Conservation (phyloP, 495 filamentous ascomycete genomes). For the Penicillium antarcticum region DNA sequence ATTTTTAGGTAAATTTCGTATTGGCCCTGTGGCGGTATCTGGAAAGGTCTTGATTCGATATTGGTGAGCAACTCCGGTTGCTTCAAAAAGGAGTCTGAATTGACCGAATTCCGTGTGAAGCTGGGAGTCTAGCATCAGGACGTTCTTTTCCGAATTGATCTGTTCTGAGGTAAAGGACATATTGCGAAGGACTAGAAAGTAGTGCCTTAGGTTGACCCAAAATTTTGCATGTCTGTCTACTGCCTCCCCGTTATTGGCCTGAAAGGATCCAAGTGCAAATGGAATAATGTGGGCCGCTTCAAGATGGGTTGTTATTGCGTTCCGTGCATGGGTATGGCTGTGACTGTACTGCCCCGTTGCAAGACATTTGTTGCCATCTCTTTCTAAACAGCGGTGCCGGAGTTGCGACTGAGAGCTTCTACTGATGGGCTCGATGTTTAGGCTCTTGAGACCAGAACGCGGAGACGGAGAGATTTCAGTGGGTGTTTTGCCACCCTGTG, state of each 20-base stretch:
- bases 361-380: conserved; percentile 16
- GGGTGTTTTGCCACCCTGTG: conserved; percentile 14
- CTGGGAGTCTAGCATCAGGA: conserved; percentile 5
- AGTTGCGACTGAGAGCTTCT: conserved; percentile 9
- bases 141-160: conserved; percentile 11
- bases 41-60: conserved; percentile 17
- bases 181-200: conserved; percentile 7
- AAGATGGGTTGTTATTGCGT: conserved; percentile 12
- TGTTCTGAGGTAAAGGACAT: conserved; percentile 9
- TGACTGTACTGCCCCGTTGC: conserved; percentile 8
- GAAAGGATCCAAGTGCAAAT: conserved; percentile 11
- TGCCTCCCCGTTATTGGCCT: conserved; percentile 2
- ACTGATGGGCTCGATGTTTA: conserved; percentile 6
- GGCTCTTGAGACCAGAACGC: conserved; percentile 10
- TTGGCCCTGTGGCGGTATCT: not conserved
- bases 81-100: conserved; percentile 12
- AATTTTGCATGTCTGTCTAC: conserved; percentile 7
- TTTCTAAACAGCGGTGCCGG: conserved; percentile 9
- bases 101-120: conserved; percentile 12
- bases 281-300: conserved; percentile 14
- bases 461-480: conserved; percentile 12
- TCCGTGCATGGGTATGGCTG: conserved; percentile 6
- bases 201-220: conserved; percentile 13
- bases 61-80: conserved; percentile 9
- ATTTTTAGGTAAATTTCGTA: conserved; percentile 10